A percentile compares a stretch with the other conserved stretches of the same genome.
Conservation (phyloP, 1,284 basidiomycete species). For the Apiotrichum siamense region DNA sequence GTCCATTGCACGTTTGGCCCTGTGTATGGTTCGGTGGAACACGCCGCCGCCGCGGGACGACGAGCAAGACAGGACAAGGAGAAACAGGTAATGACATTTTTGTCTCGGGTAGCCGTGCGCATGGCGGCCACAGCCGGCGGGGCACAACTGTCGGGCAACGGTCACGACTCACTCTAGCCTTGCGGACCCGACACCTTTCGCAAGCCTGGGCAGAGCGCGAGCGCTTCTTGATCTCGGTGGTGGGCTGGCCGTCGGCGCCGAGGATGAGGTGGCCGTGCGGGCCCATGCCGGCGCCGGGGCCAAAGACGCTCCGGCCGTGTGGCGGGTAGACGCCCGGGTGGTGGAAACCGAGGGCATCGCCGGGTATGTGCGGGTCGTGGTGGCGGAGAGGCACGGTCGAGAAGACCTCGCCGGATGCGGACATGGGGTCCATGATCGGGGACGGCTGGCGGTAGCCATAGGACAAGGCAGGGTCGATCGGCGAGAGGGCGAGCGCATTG, state of each 20-base stretch:
- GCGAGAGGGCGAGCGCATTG: slow-evolving; percentile 12
- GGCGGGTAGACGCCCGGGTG: not conserved
- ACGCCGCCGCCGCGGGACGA: no score
- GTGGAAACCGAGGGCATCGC: not conserved
- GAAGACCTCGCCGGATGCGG: slow-evolving; percentile 10
- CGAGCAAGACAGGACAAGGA: not conserved
- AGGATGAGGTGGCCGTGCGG: slow-evolving; percentile 12
- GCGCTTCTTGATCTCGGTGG: slow-evolving; percentile 24
- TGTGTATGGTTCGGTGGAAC: no score
- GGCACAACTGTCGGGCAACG: not conserved
- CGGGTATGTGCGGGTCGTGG: not conserved
- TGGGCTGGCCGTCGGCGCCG: slow-evolving; percentile 15
- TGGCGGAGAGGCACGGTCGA: not conserved
- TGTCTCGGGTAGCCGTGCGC: no score
- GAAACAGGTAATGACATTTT: no score
- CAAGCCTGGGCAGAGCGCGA: slow-evolving; percentile 26
- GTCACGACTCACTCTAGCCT: slow-evolving; percentile 23
- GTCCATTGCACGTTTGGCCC: not conserved
- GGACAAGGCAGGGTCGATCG: slow-evolving; percentile 1
- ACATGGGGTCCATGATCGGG: slow-evolving; percentile 4
- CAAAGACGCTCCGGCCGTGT: not conserved
- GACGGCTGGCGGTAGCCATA: slow-evolving; percentile 10
- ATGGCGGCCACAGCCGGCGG: no score
- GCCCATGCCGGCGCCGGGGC: slow-evolving; percentile 3
- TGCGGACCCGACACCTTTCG: slow-evolving; percentile 25